Evolutionary conservation across 192 early-diverging fungal species (phyloP), one percentile per base, ranked within the genome.

Genomic region (Chytriomyces hyalinus): DNA sequence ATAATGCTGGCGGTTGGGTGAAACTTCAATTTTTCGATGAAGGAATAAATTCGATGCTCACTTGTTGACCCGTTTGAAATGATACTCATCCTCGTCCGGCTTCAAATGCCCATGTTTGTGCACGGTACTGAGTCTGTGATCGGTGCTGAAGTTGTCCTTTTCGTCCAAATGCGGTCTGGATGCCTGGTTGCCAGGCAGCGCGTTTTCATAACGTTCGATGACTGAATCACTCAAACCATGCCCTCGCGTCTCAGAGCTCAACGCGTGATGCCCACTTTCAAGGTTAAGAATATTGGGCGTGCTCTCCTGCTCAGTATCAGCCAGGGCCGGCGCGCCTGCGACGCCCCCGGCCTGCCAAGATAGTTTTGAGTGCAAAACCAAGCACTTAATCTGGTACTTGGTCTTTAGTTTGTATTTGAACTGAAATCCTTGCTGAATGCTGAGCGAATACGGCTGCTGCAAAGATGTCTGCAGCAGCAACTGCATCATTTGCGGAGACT

Each of bases 371-470:
- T 84, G 83, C 26, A 51, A 26, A 51, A 68, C 20, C 9, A 72
- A 72, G 17, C 65, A 73, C 11, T 78, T 48, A 8, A 77, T 50
- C 0, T 53, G 46, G 20, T 83, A 78, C 22, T 67, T 61, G 53
- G 74, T 49, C 11, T 77, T 50, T n/a, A 83, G 68, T 7, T 49
- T 15, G 53, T 72, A 77, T 61, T 75, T 79, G 75, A 74, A 80
- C 48, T 70, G 75, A 62, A 83, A 82, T 1, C 80, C 82, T 28
- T 79, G 80, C 7, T 69, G 53, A 26, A 81, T 49, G 43, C 80
- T 76, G 0, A 83, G n/a, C 22, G 77, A 8, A 61, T 85, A 83
- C 9, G 84, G 84, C 57, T 65, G 73, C 57, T 68, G 70, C 7
- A 53, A 17, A 57, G 28, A 43, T 10, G 51, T 48, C n/a, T 36